Conservation (phyloP, 1,139 yeast species). For the Yamadazyma friedrichii region DNA sequence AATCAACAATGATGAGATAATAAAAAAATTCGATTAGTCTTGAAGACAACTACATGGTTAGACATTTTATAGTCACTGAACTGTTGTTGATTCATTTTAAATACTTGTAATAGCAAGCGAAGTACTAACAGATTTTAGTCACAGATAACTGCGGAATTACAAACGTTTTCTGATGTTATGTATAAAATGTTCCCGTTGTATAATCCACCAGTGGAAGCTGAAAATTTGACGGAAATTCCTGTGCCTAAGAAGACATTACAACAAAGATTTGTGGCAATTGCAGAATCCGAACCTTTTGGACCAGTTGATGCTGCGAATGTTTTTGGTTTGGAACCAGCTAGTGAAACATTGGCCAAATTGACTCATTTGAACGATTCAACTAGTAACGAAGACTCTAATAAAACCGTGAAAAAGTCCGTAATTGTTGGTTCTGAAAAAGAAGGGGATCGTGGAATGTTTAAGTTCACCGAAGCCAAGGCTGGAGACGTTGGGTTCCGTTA, state of each 20-base stretch:
- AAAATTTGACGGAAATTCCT: slow-evolving; percentile 90
- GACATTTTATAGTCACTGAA: slow-evolving; percentile 26
- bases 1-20: slow-evolving; percentile 23
- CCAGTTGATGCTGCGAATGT: slow-evolving; percentile 94
- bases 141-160: slow-evolving; percentile 49
- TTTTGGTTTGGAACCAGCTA: slow-evolving; percentile 82
- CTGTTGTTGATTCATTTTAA: not conserved
- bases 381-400: slow-evolving; percentile 15
- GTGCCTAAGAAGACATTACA: slow-evolving; percentile 80
- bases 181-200: slow-evolving; percentile 82
- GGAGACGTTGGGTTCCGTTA: slow-evolving; percentile 90
- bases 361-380: slow-evolving; percentile 49
- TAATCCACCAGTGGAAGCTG: slow-evolving; percentile 45
- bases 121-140: slow-evolving; percentile 34
- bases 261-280: slow-evolving; percentile 83
- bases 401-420: slow-evolving; percentile 27
- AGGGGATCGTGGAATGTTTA: slow-evolving; percentile 65
- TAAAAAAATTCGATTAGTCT: slow-evolving; percentile 63
- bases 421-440: slow-evolving; percentile 50
- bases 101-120: too few species aligned
- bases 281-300: slow-evolving; percentile 96
- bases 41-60: slow-evolving; percentile 71
- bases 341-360: slow-evolving; percentile 65
- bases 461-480: slow-evolving; percentile 71
- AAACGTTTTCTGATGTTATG: slow-evolving; percentile 58